Evolutionary conservation across 371 early-diverging fungal species (phyloP), one percentile per base, ranked within the genome.

Genomic region (Mucor irregularis): DNA sequence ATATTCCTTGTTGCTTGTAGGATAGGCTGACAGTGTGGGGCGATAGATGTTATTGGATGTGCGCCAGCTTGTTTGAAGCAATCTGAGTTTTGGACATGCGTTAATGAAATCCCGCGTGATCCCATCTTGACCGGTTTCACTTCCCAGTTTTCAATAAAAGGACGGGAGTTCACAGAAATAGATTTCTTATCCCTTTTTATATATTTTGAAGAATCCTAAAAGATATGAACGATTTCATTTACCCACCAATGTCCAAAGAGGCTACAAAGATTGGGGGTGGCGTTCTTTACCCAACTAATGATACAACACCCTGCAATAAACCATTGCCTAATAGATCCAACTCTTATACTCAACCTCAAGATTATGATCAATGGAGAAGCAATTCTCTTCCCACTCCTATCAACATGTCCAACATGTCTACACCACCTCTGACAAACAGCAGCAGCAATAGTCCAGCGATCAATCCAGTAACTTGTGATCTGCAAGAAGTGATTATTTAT

Each of bases 401-500:
- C 5, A 13, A 24, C 3, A 21, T 29, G 17, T 4, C 24, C 11
- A 38, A 10, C 17, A 48, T 33, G 31, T 11, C 54, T 25, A 42
- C 42, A 16, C 35, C 9, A 16, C 31, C 19, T 0, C 29, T 52
- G 10, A 42, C 24, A 19, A 34, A 47, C 25, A 19, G 28, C 28
- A 14, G 21, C 14, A n/a, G 14, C 34, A 47, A 35, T 16, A 55
- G 50, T 19, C 49, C 56, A 33, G 54, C 52, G 8, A 53, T 31
- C 11, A 61, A 58, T 25, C 67, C 67, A 16, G 55, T 48, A 31
- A 30, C 58, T 40, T 66, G 62, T 25, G 85, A 86, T 58, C 67
- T 86, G 9, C 81, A 81, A 54, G 77, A 80, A 16, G 69, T 83
- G 35, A 64, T 83, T 29, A 53, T 77, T 6, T 79, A 78, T 24